Evolutionary conservation across 2,329 filamentous ascomycete genomes (phyloP), one percentile per base, ranked within the genome.

Genomic region (Hawksworthiomyces lignivorus): DNA sequence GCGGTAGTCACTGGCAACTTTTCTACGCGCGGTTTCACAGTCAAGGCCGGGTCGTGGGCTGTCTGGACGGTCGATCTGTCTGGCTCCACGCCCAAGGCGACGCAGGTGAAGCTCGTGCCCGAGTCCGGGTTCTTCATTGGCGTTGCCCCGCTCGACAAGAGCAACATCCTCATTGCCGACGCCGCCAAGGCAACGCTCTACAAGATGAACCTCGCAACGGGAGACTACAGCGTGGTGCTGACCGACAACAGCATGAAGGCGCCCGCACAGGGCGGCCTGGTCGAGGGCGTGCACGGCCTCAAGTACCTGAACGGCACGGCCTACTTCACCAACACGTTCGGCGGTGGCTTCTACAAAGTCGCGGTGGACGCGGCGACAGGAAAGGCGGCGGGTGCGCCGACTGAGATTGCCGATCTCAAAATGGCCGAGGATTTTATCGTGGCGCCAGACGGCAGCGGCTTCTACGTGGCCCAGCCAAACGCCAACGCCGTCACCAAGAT

Each of bases 261-360:
- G 7, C 54, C 53, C 8, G 46, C 39, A 12, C 56, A 56, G 21
- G 52, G 51, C 8, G 56, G 56, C 14, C 54, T 55, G 12, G 56
- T 59, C 26, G 57, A 59, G 41, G 58, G 58, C 18, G 52, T 44
- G 17, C 45, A 48, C 35, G 24, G 47, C 5, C 9, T 58, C 39
- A 53, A 54, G 36, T 57, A 58, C 45, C 29, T 35, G 11, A 49
- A 55, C 46, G 52, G 52, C 14, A 48, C 43, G 9, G 47, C 58
- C 6, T 61, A 56, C 53, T 61, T 57, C 51, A 61, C 57, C 19
- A 60, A 60, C 48, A 59, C 30, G 27, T 28, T 47, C 15, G 29
- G 35, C 22, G 32, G 41, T 19, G 41, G 26, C 10, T 41, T 40
- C 33, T 45, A 34, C 31, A 45, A 45, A 20, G 33, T 41, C 17